Conservation (phyloP, 2,329 filamentous ascomycete genomes). For the Pseudogymnoascus sp. region DNA sequence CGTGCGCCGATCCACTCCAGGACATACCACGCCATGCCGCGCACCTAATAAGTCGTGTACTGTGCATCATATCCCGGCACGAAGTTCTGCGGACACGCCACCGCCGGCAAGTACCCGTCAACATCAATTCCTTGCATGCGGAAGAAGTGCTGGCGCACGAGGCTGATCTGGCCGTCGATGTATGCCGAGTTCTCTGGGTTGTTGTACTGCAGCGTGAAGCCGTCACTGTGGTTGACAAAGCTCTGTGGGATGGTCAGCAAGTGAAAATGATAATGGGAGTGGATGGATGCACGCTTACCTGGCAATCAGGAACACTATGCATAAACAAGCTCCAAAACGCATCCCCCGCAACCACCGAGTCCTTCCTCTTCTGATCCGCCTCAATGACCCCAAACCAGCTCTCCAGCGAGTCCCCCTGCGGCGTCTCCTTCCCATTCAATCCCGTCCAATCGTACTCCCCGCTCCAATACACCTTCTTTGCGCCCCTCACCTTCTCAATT, state of each 20-base stretch:
- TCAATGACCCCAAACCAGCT: conserved; percentile 37
- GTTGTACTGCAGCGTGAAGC: conserved; percentile 39
- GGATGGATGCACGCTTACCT: conserved; percentile 25
- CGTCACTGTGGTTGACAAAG: conserved; percentile 39
- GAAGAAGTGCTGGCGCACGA: conserved; percentile 39
- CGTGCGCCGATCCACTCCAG: background rate
- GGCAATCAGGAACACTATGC: conserved; percentile 38
- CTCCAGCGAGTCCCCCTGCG: conserved; percentile 29
- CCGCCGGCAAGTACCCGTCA: conserved; percentile 31
- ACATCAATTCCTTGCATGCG: conserved; percentile 32
- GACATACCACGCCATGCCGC: background rate
- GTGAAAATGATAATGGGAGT: background rate
- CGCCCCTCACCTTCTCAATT: conserved; percentile 31
- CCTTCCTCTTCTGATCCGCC: conserved; percentile 20
- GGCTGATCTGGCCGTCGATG: conserved; percentile 32
- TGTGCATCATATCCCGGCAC: conserved; percentile 22
- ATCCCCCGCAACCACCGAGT: conserved; percentile 33
- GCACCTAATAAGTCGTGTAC: conserved; percentile 13
- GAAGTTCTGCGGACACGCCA: conserved; percentile 32
- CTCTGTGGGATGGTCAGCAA: conserved; percentile 22
- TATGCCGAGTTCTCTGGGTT: conserved; percentile 35
- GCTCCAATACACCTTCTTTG: conserved; percentile 36
- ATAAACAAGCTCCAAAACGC: conserved; percentile 42
- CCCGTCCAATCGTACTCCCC: conserved; percentile 43
- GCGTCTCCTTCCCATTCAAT: conserved; percentile 16